Conservation (phyloP, 2,329 filamentous ascomycete genomes). For the Cordyceps cateniannulata region DNA sequence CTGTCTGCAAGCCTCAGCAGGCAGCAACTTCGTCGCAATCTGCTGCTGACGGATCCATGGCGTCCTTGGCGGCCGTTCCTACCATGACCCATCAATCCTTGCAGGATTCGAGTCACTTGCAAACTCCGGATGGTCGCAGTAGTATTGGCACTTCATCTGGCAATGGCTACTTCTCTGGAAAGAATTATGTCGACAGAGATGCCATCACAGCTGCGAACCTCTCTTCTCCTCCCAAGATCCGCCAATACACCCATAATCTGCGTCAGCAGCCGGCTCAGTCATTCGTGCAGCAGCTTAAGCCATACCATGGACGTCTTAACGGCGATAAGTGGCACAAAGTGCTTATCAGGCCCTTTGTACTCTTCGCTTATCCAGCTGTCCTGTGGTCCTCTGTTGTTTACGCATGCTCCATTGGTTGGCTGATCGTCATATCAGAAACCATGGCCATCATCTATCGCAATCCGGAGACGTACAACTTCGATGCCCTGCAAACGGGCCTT, state of each 20-base stretch:
- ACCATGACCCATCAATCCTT: background rate
- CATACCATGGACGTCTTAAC: conserved; percentile 72
- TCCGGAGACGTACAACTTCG: conserved; percentile 68
- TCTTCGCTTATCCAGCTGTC: conserved; percentile 82
- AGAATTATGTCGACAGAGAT: conserved; percentile 35
- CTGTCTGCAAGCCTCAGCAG: conserved; percentile 6
- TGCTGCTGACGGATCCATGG: background rate
- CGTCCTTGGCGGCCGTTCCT: background rate
- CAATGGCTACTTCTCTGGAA: conserved; percentile 21
- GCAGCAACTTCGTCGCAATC: background rate
- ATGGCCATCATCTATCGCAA: conserved; percentile 74
- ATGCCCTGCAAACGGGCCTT: conserved; percentile 70
- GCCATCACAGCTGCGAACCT: conserved; percentile 32
- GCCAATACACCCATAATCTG: conserved; percentile 64
- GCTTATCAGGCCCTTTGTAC: conserved; percentile 71
- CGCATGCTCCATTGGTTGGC: conserved; percentile 83
- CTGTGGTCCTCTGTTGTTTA: conserved; percentile 86
- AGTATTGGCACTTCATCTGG: conserved; percentile 13
- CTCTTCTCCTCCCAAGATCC: conserved; percentile 26
- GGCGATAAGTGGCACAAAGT: conserved; percentile 76
- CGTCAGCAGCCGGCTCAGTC: conserved; percentile 61
- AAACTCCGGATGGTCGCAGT: conserved; percentile 1
- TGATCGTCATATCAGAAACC: conserved; percentile 89
- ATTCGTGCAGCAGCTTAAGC: conserved; percentile 66
- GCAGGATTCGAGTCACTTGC: background rate